Percentiles rank a stretch among this genome's conserved stretches.
Evolutionary conservation across 2,329 filamentous ascomycete genomes (phyloP).

Genomic region (Phoma sp.): DNA sequence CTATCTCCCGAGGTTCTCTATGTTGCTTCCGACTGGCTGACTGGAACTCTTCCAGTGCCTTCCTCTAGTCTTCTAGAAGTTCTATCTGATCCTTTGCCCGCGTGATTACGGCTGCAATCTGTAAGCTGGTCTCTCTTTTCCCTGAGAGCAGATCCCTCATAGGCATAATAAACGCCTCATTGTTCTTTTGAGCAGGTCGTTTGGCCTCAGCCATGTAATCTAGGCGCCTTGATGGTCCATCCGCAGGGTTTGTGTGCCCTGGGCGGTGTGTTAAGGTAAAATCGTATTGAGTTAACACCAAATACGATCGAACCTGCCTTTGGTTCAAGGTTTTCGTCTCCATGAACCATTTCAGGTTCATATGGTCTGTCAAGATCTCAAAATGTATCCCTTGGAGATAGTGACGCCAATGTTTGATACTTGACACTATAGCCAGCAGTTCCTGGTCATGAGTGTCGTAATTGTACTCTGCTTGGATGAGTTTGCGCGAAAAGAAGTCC

Average conservation of each 20-base stretch:
- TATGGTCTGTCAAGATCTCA: not conserved
- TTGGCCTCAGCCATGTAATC: not conserved
- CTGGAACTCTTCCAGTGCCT: too few relatives aligned
- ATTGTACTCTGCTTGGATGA: not conserved
- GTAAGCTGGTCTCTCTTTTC: too few relatives aligned
- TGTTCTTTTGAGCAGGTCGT: not conserved
- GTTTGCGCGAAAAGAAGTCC: not conserved
- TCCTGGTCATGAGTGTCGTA: not conserved
- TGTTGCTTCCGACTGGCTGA: too few relatives aligned
- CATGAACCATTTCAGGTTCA: not conserved
- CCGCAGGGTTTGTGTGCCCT: not conserved
- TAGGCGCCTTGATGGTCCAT: not conserved
- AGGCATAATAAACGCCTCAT: not conserved
- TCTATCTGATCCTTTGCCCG: not conserved
- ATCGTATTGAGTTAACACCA: not conserved
- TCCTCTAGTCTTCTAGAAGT: not conserved
- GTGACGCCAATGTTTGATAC: not conserved
- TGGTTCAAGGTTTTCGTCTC: not conserved
- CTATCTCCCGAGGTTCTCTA: too few relatives aligned
- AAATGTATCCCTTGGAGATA: not conserved
- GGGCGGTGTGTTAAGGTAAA: not conserved
- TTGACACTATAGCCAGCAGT: not conserved
- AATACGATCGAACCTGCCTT: not conserved
- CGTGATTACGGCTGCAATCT: not conserved
- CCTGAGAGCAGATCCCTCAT: not conserved